These are phyloP conservation scores for Carex myosuroides DNA, from an alignment of 176 grass and related monocot genomes.

Conservation along the genomic window DNA sequence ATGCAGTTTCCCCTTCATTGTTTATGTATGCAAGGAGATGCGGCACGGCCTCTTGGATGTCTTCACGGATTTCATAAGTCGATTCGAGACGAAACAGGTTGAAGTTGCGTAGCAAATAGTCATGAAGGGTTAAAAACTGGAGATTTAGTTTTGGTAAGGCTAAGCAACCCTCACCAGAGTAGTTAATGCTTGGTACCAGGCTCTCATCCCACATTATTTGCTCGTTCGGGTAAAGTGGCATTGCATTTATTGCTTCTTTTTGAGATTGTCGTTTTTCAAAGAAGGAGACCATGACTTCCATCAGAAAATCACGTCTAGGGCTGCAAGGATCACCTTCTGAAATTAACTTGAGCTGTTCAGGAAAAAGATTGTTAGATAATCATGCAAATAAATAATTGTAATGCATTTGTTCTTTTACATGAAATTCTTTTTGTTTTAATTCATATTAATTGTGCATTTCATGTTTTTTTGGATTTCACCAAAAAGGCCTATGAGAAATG, in stretches of 20 bases:
- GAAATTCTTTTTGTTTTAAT: background rate
- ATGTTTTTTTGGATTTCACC: background rate
- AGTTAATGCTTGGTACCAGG: slow-evolving; percentile 98
- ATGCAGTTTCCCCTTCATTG: slow-evolving; percentile 89
- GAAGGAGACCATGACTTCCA: slow-evolving; percentile 84
- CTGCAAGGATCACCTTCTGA: slow-evolving; percentile 67
- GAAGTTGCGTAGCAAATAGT: slow-evolving; percentile 96
- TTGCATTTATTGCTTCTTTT: slow-evolving; percentile 95
- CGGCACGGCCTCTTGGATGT: slow-evolving; percentile 94
- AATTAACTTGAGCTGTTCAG: slow-evolving; percentile 91
- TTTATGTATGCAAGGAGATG: slow-evolving; percentile 94
- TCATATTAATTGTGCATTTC: background rate
- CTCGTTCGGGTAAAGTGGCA: slow-evolving; percentile 96
- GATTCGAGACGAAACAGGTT: slow-evolving; percentile 98
- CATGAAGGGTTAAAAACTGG: slow-evolving; percentile 94
- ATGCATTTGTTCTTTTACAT: background rate
- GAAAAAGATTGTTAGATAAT: slow-evolving; percentile 34
- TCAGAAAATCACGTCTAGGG: slow-evolving; percentile 79
- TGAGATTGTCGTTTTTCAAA: slow-evolving; percentile 95
- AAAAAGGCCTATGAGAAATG: background rate
- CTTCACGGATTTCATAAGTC: slow-evolving; percentile 98
- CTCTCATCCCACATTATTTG: slow-evolving; percentile 99
- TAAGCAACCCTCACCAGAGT: slow-evolving; percentile 98
- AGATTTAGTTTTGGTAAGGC: slow-evolving; percentile 97
- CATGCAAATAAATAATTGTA: background rate